Percentiles rank a stretch among this genome's conserved stretches.
phyloP scores from a whole-genome alignment of 345 rosid species.

The Lepidium didymum region DNA sequence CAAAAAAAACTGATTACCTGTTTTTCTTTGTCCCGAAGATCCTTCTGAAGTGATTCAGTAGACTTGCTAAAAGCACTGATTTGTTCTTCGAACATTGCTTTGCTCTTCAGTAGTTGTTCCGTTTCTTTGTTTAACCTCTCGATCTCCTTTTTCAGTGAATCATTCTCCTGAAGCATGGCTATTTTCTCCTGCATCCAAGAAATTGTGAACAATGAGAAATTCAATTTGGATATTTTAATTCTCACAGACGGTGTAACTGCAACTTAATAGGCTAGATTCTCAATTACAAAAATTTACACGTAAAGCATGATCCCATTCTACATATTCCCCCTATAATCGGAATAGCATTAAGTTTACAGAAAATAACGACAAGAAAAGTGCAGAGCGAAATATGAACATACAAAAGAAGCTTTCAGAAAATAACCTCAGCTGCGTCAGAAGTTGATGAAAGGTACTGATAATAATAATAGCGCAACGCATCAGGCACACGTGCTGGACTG shows the following conservation, averaged over 20 bases:
- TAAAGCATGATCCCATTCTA: neutral
- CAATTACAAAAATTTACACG: neutral
- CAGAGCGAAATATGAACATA: neutral
- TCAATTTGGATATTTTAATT: neutral
- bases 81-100: conserved; percentile 60
- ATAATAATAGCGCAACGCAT: conserved; percentile 92
- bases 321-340: neutral
- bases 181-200: conserved; percentile 72
- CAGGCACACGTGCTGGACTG: conserved; percentile 78
- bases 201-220: conserved; percentile 11
- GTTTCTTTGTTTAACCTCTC: conserved; percentile 56
- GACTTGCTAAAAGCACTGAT: conserved; percentile 62
- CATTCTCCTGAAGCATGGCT: conserved; percentile 77
- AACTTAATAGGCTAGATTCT: neutral
- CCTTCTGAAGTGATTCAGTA: conserved; percentile 68
- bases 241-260: neutral
- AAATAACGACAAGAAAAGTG: neutral
- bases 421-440: conserved; percentile 90
- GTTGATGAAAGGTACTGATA: conserved; percentile 97
- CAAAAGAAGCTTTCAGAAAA: neutral
- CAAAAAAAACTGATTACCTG: conserved; percentile 43
- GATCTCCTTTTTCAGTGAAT: conserved; percentile 44
- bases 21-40: conserved; percentile 76
- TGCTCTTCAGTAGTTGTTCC: conserved; percentile 47
- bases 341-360: neutral